Evolutionary conservation across 192 early-diverging fungal species (phyloP), one percentile per base, ranked within the genome.

Genomic region (Umbelopsis isabellina): DNA sequence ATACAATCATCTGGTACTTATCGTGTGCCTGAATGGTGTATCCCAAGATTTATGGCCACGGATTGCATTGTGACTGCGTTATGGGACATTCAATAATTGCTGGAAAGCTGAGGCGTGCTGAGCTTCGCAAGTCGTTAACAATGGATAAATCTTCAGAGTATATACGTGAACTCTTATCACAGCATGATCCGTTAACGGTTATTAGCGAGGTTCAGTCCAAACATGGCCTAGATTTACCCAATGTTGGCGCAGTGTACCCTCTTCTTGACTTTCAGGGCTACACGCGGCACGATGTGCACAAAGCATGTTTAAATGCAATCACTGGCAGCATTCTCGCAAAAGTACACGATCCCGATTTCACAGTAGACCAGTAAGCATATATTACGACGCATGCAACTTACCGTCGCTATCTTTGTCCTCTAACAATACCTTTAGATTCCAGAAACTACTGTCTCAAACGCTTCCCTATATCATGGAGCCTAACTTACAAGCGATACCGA

Each of bases 241-340:
- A 70, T 48, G 74, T 86, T 21, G 71, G 75, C 16, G 77, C 77
- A 12, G 77, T 82, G 48, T 85, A 83, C 45, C 84, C 86, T 7
- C 55, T 87, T 7, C 70, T 87, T 0, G 84, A 87, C 67, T 75
- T 79, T 7, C 80, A 80, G n/a, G 79, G 80, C 10, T 80, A 80
- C 27, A 66, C 77, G 10, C 77, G 84, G 46, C 76, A 72, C 23
- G 74, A 84, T 16, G 74, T 87, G 18, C 84, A 87, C 70, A 73
- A 66, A 15, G 77, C 71, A 13, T 86, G 81, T 52, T 68, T 87
- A 67, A 77, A 75, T 47, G 83, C 81, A 1, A 55, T 87, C 21
- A 84, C 84, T 20, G 70, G 76, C 49, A 78, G 72, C 7, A 66
- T 85, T 15, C 27, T 87, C 22, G 78, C 70, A 10, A 79, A 74